phyloP scores from a whole-genome alignment of 192 early-diverging fungal genomes.

The Coemansia biformis region DNA sequence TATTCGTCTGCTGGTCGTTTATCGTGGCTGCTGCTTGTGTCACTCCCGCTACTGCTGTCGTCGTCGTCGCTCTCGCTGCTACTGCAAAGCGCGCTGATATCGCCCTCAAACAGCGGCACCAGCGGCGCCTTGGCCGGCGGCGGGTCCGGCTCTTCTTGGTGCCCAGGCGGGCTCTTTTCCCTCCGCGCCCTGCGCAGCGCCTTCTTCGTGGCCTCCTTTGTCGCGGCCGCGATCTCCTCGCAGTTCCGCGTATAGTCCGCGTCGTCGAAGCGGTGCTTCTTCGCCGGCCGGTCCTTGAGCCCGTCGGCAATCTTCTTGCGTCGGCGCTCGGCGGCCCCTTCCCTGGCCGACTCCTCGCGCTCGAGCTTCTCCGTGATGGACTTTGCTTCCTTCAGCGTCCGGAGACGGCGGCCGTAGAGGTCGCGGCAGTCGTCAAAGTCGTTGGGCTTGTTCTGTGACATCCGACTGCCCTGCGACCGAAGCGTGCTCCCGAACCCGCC shows the following conservation, averaged over 20 bases:
- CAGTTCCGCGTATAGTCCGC: conserved; percentile 61
- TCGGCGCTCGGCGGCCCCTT: conserved; percentile 58
- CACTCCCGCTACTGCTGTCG: background rate
- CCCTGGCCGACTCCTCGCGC: conserved; percentile 15
- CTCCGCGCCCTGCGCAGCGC: conserved; percentile 6
- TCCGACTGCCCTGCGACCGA: conserved; percentile 85
- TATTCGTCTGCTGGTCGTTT: too few relatives aligned
- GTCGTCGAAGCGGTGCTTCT: conserved; percentile 83
- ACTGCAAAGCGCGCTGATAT: conserved; percentile 8
- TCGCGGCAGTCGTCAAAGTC: conserved; percentile 94
- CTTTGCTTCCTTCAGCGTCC: conserved; percentile 86
- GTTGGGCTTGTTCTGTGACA: conserved; percentile 81
- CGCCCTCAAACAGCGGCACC: conserved; percentile 34
- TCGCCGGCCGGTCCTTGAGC: conserved; percentile 55
- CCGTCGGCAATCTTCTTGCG: conserved; percentile 82
- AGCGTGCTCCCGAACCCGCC: conserved; percentile 96
- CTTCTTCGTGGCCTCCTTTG: conserved; percentile 53
- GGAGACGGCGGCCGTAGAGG: conserved; percentile 80
- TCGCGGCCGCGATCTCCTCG: conserved; percentile 61
- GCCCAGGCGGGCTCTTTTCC: conserved; percentile 1
- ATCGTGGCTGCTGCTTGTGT: too few relatives aligned
- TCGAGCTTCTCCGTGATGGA: conserved; percentile 53
- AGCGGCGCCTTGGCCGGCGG: conserved; percentile 8
- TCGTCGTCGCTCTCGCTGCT: conserved; percentile 9
- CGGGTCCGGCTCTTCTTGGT: conserved; percentile 3